These are phyloP conservation scores for Sporisorium scitamineum DNA, from an alignment of 1,284 basidiomycete species.

Conservation along the genomic window DNA sequence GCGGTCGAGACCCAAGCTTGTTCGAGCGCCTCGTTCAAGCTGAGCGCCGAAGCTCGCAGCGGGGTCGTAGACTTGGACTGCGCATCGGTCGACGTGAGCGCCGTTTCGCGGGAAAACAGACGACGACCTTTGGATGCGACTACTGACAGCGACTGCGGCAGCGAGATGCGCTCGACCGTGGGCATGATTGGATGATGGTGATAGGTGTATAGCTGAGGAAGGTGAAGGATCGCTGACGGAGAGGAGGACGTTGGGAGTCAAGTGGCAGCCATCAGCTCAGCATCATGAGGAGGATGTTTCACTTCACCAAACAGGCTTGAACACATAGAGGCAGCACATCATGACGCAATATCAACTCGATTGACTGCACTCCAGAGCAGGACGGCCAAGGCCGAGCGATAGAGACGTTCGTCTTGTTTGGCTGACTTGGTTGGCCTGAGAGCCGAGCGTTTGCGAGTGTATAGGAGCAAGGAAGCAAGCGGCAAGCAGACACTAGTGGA, in stretches of 20 bases:
- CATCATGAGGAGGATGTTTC: background rate
- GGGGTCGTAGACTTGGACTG: background rate
- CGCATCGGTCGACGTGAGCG: background rate
- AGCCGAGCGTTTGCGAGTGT: background rate
- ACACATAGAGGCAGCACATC: background rate
- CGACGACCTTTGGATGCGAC: slow-evolving; percentile 35
- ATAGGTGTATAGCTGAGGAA: background rate
- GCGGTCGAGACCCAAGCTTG: slow-evolving; percentile 16
- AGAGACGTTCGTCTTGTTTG: too few species aligned
- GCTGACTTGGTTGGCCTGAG: too few species aligned
- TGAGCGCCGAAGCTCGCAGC: slow-evolving; percentile 22
- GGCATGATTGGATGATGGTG: slow-evolving; percentile 18
- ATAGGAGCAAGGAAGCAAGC: background rate
- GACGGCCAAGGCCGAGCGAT: background rate
- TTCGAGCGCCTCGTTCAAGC: slow-evolving; percentile 32
- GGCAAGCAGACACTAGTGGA: background rate
- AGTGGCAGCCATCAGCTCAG: background rate
- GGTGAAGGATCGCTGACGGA: background rate
- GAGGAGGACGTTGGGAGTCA: background rate
- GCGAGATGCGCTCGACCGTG: slow-evolving; percentile 28
- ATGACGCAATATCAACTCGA: background rate
- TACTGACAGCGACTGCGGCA: slow-evolving; percentile 28
- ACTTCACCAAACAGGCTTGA: background rate
- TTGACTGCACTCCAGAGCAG: background rate
- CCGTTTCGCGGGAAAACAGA: slow-evolving; percentile 29